Conservation (phyloP, 257 asterid species). For the Gentiana straminea region DNA sequence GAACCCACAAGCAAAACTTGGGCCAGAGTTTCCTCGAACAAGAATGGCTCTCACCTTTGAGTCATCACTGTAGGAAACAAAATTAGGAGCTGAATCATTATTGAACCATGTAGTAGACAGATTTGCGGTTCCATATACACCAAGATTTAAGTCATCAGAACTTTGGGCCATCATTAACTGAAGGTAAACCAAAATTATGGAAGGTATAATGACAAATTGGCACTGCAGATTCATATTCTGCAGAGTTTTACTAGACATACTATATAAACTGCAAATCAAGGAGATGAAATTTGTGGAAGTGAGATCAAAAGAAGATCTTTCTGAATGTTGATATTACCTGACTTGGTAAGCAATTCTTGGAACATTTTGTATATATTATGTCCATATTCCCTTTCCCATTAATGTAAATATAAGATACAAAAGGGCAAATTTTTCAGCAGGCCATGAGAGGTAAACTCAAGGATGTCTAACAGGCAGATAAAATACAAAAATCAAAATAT, state of each 20-base stretch:
- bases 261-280: background rate
- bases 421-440: too few relatives aligned
- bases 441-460: too few relatives aligned
- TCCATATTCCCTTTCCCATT: too few relatives aligned
- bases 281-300: too few relatives aligned
- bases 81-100: slow-evolving; percentile 21
- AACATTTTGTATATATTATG: too few relatives aligned
- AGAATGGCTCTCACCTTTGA: slow-evolving; percentile 30
- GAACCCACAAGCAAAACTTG: slow-evolving; percentile 37
- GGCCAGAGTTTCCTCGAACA: slow-evolving; percentile 30
- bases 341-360: too few relatives aligned
- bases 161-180: slow-evolving; percentile 19
- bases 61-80: slow-evolving; percentile 16
- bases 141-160: slow-evolving; percentile 10
- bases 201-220: background rate
- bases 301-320: too few relatives aligned
- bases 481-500: too few relatives aligned
- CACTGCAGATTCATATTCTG: slow-evolving; percentile 9
- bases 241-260: background rate
- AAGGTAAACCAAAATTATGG: slow-evolving; percentile 1
- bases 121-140: slow-evolving; percentile 24
- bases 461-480: too few relatives aligned
- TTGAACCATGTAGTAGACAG: slow-evolving; percentile 41
- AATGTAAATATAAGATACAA: too few relatives aligned
- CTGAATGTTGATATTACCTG: too few relatives aligned